phyloP scores from a whole-genome alignment of 176 grass and related monocot species.

The Themeda triandra region DNA sequence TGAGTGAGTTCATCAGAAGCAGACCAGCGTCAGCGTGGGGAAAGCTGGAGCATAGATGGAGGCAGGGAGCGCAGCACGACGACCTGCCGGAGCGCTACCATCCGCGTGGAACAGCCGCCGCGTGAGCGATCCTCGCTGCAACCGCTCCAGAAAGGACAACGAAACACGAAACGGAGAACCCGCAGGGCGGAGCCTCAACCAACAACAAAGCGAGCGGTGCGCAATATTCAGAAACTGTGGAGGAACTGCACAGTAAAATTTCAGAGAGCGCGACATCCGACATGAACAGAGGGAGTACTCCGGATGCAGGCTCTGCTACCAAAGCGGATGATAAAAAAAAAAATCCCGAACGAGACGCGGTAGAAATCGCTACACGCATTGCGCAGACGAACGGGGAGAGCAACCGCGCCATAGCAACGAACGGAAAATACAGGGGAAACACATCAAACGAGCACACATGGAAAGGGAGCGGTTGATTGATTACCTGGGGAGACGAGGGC shows the following conservation, averaged over 20 bases:
- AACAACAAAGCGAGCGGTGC: too few relatives aligned
- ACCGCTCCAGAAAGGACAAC: neutral
- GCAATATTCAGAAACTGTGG: neutral
- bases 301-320: neutral
- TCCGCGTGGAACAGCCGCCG: slow-evolving; percentile 5
- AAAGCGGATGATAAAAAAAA: neutral
- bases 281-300: neutral
- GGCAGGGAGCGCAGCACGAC: slow-evolving; percentile 5
- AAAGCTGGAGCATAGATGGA: neutral
- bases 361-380: neutral
- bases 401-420: neutral
- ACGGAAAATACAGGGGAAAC: neutral
- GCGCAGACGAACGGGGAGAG: neutral
- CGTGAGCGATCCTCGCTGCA: slow-evolving; percentile 18
- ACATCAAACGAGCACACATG: neutral
- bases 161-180: too few relatives aligned
- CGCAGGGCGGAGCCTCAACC: too few relatives aligned
- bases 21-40: neutral
- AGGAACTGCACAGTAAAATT: slow-evolving; percentile 26
- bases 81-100: neutral
- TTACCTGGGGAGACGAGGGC: slow-evolving; percentile 27
- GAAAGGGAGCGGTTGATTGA: neutral
- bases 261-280: neutral
- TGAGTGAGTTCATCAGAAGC: neutral
- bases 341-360: neutral